Evolutionary conservation across 2,329 filamentous ascomycete genomes (phyloP).

Genomic region (Colletotrichum sp.): DNA sequence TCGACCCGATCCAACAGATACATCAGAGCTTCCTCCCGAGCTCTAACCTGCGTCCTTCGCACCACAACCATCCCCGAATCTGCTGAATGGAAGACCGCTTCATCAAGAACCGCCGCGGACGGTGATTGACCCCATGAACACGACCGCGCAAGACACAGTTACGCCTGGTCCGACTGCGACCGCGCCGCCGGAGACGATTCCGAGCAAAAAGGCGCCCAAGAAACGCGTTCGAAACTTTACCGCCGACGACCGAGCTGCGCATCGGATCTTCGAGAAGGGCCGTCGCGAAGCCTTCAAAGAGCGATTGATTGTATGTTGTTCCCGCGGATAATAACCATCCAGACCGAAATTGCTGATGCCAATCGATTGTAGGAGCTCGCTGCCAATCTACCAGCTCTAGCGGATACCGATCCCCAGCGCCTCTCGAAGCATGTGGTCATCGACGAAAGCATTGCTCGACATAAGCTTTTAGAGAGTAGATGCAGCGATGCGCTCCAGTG

Average conservation of each 20-base stretch:
- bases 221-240: constrained; percentile 44
- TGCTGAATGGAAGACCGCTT: not conserved
- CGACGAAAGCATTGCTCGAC: constrained; percentile 37
- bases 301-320: constrained; percentile 34
- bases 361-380: constrained; percentile 35
- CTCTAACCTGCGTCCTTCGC: not conserved
- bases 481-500: constrained; percentile 21
- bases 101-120: not conserved
- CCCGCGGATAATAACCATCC: not conserved
- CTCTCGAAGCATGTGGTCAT: constrained; percentile 45
- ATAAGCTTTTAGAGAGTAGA: constrained; percentile 26
- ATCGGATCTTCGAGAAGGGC: constrained; percentile 43
- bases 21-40: not conserved
- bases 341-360: not conserved
- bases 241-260: constrained; percentile 42
- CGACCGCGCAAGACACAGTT: not conserved
- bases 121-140: not conserved
- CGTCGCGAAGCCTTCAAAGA: constrained; percentile 46
- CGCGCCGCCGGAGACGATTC: not conserved
- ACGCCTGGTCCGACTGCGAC: not conserved
- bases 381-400: constrained; percentile 35
- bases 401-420: constrained; percentile 36
- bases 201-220: constrained; percentile 23
- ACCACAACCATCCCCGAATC: not conserved
- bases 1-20: not conserved